These are phyloP conservation scores for Metschnikowia kunwiensis DNA, from an alignment of 805 yeast genomes.

Conservation along the genomic window DNA sequence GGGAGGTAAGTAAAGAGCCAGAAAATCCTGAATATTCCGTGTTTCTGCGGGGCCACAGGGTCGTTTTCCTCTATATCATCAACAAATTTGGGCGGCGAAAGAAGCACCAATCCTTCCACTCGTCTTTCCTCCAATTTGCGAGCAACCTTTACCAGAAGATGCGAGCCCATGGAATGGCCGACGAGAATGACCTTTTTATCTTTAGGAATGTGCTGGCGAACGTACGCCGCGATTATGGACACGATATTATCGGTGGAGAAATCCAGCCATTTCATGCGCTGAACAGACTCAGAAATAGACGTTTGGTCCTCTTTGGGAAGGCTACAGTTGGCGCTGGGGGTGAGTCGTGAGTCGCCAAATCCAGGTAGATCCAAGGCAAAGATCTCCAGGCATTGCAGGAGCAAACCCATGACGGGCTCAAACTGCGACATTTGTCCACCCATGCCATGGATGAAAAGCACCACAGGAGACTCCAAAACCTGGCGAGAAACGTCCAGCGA, in stretches of 20 bases:
- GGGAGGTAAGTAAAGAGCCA: slow-evolving; percentile 39
- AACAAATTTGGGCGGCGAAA: slow-evolving; percentile 45
- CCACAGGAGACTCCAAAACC: slow-evolving; percentile 51
- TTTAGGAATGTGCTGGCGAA: slow-evolving; percentile 37
- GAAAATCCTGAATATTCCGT: slow-evolving; percentile 15
- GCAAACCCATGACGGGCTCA: slow-evolving; percentile 63
- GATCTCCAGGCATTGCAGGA: slow-evolving; percentile 61
- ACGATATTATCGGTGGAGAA: slow-evolving; percentile 42
- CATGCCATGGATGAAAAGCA: slow-evolving; percentile 77
- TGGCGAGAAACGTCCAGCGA: slow-evolving; percentile 28
- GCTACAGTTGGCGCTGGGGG: slow-evolving; percentile 19
- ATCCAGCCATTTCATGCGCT: slow-evolving; percentile 38
- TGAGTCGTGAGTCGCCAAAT: slow-evolving; percentile 56
- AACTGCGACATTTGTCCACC: slow-evolving; percentile 91
- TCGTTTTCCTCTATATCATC: slow-evolving; percentile 3
- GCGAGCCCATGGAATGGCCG: slow-evolving; percentile 78
- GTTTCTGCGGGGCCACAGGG: slow-evolving; percentile 2
- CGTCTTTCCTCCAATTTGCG: slow-evolving; percentile 31
- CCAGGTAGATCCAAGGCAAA: slow-evolving; percentile 84
- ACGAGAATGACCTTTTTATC: slow-evolving; percentile 46
- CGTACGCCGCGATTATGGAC: slow-evolving; percentile 35
- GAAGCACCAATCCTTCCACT: slow-evolving; percentile 47
- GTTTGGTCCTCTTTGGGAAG: slow-evolving; percentile 31
- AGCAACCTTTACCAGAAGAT: slow-evolving; percentile 47
- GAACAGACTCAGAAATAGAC: slow-evolving; percentile 28